phyloP scores from a whole-genome alignment of 228 moss, liverwort and hornwort genomes.

The Sphagnum magellanicum region DNA sequence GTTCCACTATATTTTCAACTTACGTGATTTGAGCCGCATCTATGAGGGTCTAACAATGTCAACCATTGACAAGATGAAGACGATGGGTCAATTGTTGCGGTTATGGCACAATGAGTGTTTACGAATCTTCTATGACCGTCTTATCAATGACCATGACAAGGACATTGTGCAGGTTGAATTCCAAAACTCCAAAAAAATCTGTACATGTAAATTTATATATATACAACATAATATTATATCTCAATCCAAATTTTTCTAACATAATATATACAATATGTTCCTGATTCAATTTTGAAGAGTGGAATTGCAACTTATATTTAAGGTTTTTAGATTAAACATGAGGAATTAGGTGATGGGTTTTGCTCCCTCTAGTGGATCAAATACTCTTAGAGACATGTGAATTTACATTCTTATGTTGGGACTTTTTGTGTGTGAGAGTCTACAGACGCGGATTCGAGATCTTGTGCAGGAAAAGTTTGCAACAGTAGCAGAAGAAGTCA shows the following conservation, averaged over 20 bases:
- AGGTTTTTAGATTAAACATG: too few relatives aligned
- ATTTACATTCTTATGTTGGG: background rate
- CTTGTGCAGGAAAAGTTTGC: constrained; percentile 39
- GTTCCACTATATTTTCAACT: constrained; percentile 88
- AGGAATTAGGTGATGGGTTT: background rate
- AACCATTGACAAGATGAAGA: constrained; percentile 65
- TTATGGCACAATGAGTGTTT: constrained; percentile 85
- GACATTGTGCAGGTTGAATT: constrained; percentile 54
- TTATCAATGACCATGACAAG: constrained; percentile 69
- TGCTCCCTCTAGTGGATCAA: background rate
- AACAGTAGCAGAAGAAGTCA: constrained; percentile 24
- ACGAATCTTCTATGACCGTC: constrained; percentile 66
- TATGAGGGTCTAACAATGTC: constrained; percentile 83
- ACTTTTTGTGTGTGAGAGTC: background rate
- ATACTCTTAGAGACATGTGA: background rate
- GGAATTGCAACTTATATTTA: too few relatives aligned
- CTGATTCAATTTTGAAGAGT: too few relatives aligned
- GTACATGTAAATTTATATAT: too few relatives aligned
- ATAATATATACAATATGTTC: too few relatives aligned
- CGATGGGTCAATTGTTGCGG: constrained; percentile 51
- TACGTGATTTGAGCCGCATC: constrained; percentile 76
- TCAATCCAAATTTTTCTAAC: too few relatives aligned
- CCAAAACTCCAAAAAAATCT: background rate
- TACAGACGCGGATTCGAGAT: constrained; percentile 37
- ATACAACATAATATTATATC: too few relatives aligned